These are phyloP conservation scores for Nicotiana benthamiana DNA, from an alignment of 257 asterid species.

Conservation along the genomic window DNA sequence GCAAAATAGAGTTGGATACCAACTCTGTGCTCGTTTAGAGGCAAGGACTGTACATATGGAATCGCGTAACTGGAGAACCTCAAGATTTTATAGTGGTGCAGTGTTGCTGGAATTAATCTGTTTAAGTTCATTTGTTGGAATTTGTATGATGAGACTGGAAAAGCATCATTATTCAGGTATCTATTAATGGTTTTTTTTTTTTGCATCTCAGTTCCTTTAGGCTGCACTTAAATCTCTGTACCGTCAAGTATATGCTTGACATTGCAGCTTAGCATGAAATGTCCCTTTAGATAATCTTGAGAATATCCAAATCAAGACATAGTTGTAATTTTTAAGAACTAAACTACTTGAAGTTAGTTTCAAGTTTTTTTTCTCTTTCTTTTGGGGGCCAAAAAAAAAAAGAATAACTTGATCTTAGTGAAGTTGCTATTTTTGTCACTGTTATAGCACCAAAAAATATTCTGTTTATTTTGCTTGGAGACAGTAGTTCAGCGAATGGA, in stretches of 20 bases:
- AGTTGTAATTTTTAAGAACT: background rate
- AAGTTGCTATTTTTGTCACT: too few species aligned
- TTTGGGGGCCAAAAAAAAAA: too few species aligned
- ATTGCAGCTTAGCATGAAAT: constrained; percentile 9
- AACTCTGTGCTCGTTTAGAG: constrained; percentile 20
- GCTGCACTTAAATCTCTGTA: constrained; percentile 17
- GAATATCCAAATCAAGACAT: background rate
- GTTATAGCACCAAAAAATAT: too few species aligned
- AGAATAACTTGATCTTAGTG: too few species aligned
- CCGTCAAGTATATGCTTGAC: constrained; percentile 7
- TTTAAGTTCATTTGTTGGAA: constrained; percentile 21
- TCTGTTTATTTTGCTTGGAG: too few species aligned
- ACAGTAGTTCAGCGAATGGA: too few species aligned
- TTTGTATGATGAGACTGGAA: constrained; percentile 29
- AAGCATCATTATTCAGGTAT: constrained; percentile 34
- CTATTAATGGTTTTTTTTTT: constrained; percentile 14
- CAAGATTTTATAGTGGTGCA: constrained; percentile 25
- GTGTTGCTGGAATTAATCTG: constrained; percentile 26
- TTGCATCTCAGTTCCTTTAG: constrained; percentile 24
- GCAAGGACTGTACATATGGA: constrained; percentile 46
- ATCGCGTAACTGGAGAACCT: constrained; percentile 24
- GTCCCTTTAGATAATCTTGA: constrained; percentile 9
- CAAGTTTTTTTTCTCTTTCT: background rate
- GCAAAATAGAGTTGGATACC: constrained; percentile 15
- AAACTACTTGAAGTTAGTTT: background rate